A percentile compares a stretch with the other conserved stretches of the same genome.
Conservation (phyloP, 495 filamentous ascomycete genomes). For the Cenococcum geophilum region DNA sequence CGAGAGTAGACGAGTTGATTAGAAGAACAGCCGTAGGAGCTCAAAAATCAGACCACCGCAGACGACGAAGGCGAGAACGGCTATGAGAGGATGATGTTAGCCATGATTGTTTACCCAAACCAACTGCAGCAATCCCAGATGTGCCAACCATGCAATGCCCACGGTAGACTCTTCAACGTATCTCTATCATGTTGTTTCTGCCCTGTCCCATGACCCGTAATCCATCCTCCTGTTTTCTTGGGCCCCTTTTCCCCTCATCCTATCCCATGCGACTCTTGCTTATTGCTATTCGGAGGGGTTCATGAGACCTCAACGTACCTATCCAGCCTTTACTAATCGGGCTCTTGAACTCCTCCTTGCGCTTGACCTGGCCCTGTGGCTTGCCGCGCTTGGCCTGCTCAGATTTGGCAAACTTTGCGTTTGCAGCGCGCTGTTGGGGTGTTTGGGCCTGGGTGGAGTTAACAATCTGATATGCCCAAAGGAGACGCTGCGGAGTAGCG, state of each 20-base stretch:
- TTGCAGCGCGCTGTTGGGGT: constrained; percentile 82
- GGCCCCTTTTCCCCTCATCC: too few species aligned
- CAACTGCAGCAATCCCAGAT: too few species aligned
- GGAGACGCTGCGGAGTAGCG: neutral
- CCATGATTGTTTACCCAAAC: neutral
- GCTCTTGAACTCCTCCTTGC: constrained; percentile 60
- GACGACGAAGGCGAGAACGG: constrained; percentile 71
- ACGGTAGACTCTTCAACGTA: too few species aligned
- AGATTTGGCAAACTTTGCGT: constrained; percentile 73
- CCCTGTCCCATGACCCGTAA: too few species aligned
- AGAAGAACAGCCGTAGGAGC: constrained; percentile 68
- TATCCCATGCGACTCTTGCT: too few species aligned
- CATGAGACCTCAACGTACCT: constrained; percentile 49
- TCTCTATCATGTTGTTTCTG: too few species aligned
- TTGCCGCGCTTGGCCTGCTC: constrained; percentile 81
- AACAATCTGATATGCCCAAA: neutral
- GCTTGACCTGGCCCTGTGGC: constrained; percentile 61
- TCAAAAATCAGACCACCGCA: constrained; percentile 83
- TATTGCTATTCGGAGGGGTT: too few species aligned
- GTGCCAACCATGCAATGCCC: too few species aligned
- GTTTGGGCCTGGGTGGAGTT: constrained; percentile 70
- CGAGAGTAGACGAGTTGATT: too few species aligned
- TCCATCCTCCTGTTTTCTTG: too few species aligned
- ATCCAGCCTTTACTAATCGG: constrained; percentile 78
- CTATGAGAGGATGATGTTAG: constrained; percentile 40